These are phyloP conservation scores for Saccharomycopsis malanga DNA, from an alignment of 805 yeast species.

Conservation along the genomic window DNA sequence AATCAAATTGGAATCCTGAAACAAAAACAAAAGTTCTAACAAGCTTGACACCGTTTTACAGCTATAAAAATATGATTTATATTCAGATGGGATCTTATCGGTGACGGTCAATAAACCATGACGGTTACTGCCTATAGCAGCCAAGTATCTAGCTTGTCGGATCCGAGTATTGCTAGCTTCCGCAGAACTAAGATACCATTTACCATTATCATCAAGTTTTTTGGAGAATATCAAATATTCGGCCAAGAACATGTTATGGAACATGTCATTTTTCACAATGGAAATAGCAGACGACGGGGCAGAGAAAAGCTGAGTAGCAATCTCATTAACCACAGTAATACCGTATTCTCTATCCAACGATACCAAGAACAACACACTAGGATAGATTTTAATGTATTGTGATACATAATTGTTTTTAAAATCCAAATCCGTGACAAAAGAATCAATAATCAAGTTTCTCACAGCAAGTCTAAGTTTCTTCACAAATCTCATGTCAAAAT, in stretches of 20 bases:
- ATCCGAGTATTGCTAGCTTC: not conserved
- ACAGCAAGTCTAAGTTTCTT: slow-evolving; percentile 43
- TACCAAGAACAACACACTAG: slow-evolving; percentile 3
- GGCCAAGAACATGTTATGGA: not conserved
- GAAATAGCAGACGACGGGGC: slow-evolving; percentile 57
- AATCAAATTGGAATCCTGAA: slow-evolving; percentile 4
- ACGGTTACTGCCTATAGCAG: not conserved
- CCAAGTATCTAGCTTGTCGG: not conserved
- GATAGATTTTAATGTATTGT: slow-evolving; percentile 5
- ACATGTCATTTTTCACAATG: not conserved
- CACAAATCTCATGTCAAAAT: slow-evolving; percentile 53
- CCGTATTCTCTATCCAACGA: slow-evolving; percentile 81
- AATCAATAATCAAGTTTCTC: slow-evolving; percentile 45
- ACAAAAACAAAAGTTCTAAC: not conserved
- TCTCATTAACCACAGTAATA: slow-evolving; percentile 58
- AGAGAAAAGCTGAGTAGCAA: slow-evolving; percentile 83
- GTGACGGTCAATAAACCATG: not conserved
- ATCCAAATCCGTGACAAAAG: slow-evolving; percentile 43
- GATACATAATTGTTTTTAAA: slow-evolving; percentile 30
- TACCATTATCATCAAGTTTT: not conserved
- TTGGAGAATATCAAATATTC: not conserved
- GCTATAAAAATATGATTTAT: not conserved
- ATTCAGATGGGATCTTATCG: slow-evolving; percentile 5
- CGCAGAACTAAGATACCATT: not conserved
- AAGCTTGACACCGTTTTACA: not conserved